Percentiles rank a stretch among this genome's conserved stretches.
Conservation (phyloP, 306 rosid species). For the Medicago arabica region DNA sequence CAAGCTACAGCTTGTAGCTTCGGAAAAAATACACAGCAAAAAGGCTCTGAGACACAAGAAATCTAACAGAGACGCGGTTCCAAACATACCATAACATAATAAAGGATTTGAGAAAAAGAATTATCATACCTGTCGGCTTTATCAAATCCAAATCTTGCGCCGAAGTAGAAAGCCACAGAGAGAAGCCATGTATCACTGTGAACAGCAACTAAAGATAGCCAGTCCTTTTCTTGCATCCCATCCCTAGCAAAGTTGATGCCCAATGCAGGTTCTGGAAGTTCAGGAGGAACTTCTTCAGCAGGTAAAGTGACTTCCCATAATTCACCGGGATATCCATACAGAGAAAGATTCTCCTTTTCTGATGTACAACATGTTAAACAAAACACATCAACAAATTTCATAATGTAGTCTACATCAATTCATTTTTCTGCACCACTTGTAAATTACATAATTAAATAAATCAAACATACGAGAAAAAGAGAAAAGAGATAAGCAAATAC, state of each 20-base stretch:
- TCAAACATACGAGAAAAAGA: background rate
- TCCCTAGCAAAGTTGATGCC: conserved; percentile 56
- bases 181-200: conserved; percentile 53
- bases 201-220: conserved; percentile 56
- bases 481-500: background rate
- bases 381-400: conserved; percentile 14
- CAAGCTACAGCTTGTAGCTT: too few relatives aligned
- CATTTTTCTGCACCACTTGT: background rate
- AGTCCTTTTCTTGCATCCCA: conserved; percentile 50
- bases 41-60: too few relatives aligned
- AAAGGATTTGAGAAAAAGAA: background rate
- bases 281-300: conserved; percentile 55
- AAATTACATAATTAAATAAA: background rate
- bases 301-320: conserved; percentile 51
- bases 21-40: too few relatives aligned
- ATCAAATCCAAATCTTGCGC: conserved; percentile 54
- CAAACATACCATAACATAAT: background rate
- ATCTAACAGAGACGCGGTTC: too few relatives aligned
- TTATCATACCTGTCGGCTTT: conserved; percentile 44
- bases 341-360: conserved; percentile 53
- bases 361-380: conserved; percentile 18
- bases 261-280: conserved; percentile 51
- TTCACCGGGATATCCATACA: conserved; percentile 46
- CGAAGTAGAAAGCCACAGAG: conserved; percentile 50
- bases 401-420: conserved; percentile 2